Evolutionary conservation across 768 basidiomycete genomes (phyloP), one percentile per base, ranked within the genome.

Genomic region (Boletus rufocinnamomeus): DNA sequence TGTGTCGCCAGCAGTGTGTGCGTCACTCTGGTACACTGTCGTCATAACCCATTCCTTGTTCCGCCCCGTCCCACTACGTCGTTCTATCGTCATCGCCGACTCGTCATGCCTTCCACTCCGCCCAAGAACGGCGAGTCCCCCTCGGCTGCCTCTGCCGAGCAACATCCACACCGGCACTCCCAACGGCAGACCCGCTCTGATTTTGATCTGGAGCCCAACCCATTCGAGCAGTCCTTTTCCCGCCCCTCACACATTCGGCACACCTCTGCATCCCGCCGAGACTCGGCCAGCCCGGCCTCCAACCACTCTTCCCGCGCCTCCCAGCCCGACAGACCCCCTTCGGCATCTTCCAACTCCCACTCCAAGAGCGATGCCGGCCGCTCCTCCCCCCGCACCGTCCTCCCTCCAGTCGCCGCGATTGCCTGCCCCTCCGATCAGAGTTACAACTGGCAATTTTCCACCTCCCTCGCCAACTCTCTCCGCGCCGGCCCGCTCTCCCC

Each of bases 181-280:
- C 32, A 55, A 23, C 76, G 79, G 37, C 81, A 84, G 71, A 84
- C 78, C 27, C 80, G 85, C 68, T 82, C 82, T 17, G 87, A 88
- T 68, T 87, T 90, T 72, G 80, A 82, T 71, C 82, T 90, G 37
- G 94, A 96, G 68, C 90, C 89, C 1, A 96, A 96, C 70, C 94
- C 95, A 0, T 97, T 97, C 69, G 96, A 99, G 70, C 91, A 94
- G 75, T 95, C 92, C 54, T 98, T 98, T 72, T 87, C 88, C 37
- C 68, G 80, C 32, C 80, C 81, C 30, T 80, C 82, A 23, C 84
- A 84, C 59, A 76, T 84, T 59, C 78, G 81, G 64, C 77, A 78
- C 54, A 67, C 75, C 8, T 74, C 73, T 38, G 68, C 71, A 23
- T 63, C 72, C 50, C 73, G 70, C 50, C 67, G 73, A 48, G 70